Conservation (phyloP, 441 rosid species). For the Mallotus repandus region DNA sequence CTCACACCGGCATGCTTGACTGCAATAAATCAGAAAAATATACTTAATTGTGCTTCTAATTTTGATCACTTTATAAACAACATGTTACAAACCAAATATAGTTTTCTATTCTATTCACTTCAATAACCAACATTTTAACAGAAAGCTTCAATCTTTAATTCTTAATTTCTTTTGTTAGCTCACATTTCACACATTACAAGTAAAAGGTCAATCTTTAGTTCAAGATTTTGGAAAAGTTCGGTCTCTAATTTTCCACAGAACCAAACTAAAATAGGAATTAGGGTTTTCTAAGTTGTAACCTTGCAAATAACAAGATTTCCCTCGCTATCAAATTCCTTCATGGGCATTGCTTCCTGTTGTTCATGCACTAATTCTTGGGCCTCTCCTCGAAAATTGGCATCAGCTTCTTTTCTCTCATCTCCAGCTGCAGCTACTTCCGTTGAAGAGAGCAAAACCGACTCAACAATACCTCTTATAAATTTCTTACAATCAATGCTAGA, state of each 20-base stretch:
- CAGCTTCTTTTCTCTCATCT: conserved; percentile 17
- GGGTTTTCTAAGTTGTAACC: conserved; percentile 31
- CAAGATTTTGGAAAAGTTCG: too few species aligned
- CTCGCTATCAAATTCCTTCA: conserved; percentile 22
- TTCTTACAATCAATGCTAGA: conserved; percentile 36
- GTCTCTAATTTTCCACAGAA: too few species aligned
- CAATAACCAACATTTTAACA: neutral
- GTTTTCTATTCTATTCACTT: too few species aligned
- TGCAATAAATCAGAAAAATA: neutral
- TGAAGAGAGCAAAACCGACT: conserved; percentile 54
- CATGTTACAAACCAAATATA: neutral
- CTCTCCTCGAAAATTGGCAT: conserved; percentile 14
- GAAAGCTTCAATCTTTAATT: neutral
- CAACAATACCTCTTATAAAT: conserved; percentile 59
- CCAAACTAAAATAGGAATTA: neutral
- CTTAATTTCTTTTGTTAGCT: neutral
- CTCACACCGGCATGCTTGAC: too few species aligned
- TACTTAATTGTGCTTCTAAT: neutral
- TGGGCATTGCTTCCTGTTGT: conserved; percentile 14
- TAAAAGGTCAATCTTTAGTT: neutral
- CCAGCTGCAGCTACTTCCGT: conserved; percentile 15
- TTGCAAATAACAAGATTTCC: conserved; percentile 56
- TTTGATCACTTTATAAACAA: neutral
- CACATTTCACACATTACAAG: neutral
- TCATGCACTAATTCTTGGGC: conserved; percentile 18